These are phyloP conservation scores for Neodidymelliopsis sp. DNA, from an alignment of 2,329 filamentous ascomycete species.

Conservation along the genomic window DNA sequence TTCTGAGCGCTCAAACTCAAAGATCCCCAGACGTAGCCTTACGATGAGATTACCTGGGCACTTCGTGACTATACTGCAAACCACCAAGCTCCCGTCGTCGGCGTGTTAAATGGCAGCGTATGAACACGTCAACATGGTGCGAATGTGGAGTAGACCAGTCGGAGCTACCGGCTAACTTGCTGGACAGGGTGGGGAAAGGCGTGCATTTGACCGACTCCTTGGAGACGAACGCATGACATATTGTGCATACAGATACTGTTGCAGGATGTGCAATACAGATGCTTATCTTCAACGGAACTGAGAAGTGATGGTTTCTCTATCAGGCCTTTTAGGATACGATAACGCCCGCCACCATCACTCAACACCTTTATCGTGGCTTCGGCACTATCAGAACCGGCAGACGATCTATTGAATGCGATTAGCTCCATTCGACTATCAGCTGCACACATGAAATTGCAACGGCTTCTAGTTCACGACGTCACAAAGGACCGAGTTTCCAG, in stretches of 20 bases:
- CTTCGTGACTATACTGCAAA: slow-evolving; percentile 4
- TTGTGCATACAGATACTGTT: slow-evolving; percentile 3
- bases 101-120: slow-evolving; percentile 1
- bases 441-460: slow-evolving; percentile 12
- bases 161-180: slow-evolving; percentile 17
- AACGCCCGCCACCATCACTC: slow-evolving; percentile 14
- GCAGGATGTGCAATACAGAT: slow-evolving; percentile 1
- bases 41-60: background rate
- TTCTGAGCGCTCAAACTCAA: background rate
- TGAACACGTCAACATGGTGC: slow-evolving; percentile 15
- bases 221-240: slow-evolving; percentile 9
- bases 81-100: slow-evolving; percentile 12
- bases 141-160: slow-evolving; percentile 14
- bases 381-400: slow-evolving; percentile 3
- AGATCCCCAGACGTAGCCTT: background rate
- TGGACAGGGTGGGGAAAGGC: slow-evolving; percentile 11
- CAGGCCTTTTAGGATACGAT: background rate
- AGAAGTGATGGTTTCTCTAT: slow-evolving; percentile 8
- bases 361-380: slow-evolving; percentile 1
- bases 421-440: slow-evolving; percentile 20
- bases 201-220: slow-evolving; percentile 1
- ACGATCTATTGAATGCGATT: slow-evolving; percentile 13
- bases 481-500: slow-evolving; percentile 16
- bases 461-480: slow-evolving; percentile 24
- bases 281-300: slow-evolving; percentile 13